These are phyloP conservation scores for Cladosporium sp. DNA, from an alignment of 2,329 filamentous ascomycete species.

Conservation along the genomic window DNA sequence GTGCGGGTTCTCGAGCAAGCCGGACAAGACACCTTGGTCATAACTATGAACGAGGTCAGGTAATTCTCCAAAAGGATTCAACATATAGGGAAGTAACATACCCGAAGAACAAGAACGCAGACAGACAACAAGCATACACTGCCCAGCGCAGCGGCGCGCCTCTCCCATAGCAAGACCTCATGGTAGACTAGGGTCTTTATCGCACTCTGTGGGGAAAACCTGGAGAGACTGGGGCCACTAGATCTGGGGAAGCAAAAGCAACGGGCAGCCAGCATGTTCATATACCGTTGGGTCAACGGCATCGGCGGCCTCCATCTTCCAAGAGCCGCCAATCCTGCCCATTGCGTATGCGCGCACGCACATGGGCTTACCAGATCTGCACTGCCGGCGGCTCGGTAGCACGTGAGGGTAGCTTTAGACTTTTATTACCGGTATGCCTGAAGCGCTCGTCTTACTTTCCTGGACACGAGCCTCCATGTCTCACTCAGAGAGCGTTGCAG, in stretches of 20 bases:
- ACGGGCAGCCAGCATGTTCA: neutral
- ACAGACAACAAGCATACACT: slow-evolving; percentile 17
- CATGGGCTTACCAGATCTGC: slow-evolving; percentile 8
- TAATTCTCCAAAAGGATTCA: neutral
- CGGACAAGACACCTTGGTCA: slow-evolving; percentile 17
- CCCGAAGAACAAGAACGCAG: slow-evolving; percentile 19
- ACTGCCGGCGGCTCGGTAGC: neutral
- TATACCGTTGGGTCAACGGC: neutral
- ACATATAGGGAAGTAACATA: neutral
- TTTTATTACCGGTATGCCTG: slow-evolving; percentile 2
- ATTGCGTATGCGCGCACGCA: neutral
- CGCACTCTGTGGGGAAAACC: neutral
- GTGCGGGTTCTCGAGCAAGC: slow-evolving; percentile 18
- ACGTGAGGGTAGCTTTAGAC: neutral
- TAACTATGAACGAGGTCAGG: slow-evolving; percentile 3
- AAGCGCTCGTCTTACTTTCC: slow-evolving; percentile 1
- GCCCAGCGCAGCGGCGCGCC: slow-evolving; percentile 16
- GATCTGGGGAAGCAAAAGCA: neutral
- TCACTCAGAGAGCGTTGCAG: too few relatives aligned
- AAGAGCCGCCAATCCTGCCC: neutral
- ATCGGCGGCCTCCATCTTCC: neutral
- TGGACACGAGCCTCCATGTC: neutral
- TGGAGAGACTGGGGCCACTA: neutral
- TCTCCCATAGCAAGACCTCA: slow-evolving; percentile 15
- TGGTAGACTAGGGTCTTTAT: neutral